Conservation (phyloP, 1,284 basidiomycete genomes). For the Trichosporon inkin region DNA sequence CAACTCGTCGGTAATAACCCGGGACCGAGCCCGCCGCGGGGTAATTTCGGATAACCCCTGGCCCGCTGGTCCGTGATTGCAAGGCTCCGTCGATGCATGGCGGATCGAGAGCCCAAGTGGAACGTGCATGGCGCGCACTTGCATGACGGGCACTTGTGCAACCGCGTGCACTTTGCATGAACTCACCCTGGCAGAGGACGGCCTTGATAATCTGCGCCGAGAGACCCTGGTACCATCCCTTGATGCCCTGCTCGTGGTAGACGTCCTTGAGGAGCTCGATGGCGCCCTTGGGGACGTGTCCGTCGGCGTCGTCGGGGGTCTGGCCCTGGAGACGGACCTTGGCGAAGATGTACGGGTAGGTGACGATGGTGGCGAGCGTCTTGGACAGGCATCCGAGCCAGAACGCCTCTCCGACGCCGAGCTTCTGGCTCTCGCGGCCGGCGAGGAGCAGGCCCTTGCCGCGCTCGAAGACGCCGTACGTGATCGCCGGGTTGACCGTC, state of each 20-base stretch:
- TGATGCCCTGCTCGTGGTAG: conserved; percentile 67
- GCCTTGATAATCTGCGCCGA: conserved; percentile 59
- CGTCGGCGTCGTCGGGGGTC: conserved; percentile 27
- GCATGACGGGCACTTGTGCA: too few relatives aligned
- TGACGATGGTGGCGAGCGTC: conserved; percentile 87
- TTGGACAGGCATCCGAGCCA: conserved; percentile 89
- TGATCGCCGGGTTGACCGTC: conserved; percentile 96
- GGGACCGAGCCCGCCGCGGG: too few relatives aligned
- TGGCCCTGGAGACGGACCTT: conserved; percentile 93
- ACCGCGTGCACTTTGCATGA: neutral
- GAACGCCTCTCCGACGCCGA: conserved; percentile 70
- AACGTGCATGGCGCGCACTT: neutral
- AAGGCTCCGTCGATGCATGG: too few relatives aligned
- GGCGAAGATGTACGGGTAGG: conserved; percentile 56
- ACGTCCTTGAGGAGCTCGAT: conserved; percentile 62
- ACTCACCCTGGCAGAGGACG: conserved; percentile 56
- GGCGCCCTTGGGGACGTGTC: conserved; percentile 44
- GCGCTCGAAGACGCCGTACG: conserved; percentile 92
- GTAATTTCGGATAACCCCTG: too few relatives aligned
- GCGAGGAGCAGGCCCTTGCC: conserved; percentile 58
- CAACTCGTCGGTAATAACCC: too few relatives aligned
- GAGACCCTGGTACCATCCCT: conserved; percentile 95
- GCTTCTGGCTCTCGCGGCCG: conserved; percentile 46
- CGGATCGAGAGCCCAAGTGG: too few relatives aligned
- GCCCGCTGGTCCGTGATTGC: too few relatives aligned